Evolutionary conservation across 768 basidiomycete genomes (phyloP).

Genomic region (Tricholoma saponaceum): DNA sequence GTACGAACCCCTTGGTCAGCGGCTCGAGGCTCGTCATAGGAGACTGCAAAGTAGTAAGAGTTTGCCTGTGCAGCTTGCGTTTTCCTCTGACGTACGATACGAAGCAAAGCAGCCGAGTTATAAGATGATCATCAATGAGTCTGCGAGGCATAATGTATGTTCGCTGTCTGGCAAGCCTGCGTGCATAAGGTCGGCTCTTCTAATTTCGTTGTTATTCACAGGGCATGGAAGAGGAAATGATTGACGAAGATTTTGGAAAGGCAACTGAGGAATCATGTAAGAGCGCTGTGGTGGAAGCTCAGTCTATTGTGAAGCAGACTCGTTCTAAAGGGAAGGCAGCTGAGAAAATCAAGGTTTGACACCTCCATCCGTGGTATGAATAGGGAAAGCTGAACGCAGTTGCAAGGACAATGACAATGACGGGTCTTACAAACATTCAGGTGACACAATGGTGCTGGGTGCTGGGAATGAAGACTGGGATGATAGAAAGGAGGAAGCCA

Average conservation of each 20-base stretch:
- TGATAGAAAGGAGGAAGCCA: not conserved
- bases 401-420: not conserved
- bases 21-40: not conserved
- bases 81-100: not conserved
- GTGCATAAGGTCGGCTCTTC: not conserved
- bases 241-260: not conserved
- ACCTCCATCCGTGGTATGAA: not conserved
- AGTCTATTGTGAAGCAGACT: not conserved
- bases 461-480: not conserved
- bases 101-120: not conserved
- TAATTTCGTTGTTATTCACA: not conserved
- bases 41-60: not conserved
- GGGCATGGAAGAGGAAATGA: not conserved
- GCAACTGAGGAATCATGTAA: not conserved
- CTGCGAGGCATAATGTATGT: not conserved
- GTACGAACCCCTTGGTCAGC: not conserved
- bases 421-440: not conserved
- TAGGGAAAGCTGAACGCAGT: not conserved
- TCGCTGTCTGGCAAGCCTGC: not conserved
- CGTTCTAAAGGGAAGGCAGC: not conserved
- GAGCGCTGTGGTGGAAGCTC: not conserved
- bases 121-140: not conserved
- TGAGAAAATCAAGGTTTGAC: not conserved
- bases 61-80: not conserved
- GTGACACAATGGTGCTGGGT: not conserved